Conservation (phyloP, 495 filamentous ascomycete species). For the Letharia columbiana region DNA sequence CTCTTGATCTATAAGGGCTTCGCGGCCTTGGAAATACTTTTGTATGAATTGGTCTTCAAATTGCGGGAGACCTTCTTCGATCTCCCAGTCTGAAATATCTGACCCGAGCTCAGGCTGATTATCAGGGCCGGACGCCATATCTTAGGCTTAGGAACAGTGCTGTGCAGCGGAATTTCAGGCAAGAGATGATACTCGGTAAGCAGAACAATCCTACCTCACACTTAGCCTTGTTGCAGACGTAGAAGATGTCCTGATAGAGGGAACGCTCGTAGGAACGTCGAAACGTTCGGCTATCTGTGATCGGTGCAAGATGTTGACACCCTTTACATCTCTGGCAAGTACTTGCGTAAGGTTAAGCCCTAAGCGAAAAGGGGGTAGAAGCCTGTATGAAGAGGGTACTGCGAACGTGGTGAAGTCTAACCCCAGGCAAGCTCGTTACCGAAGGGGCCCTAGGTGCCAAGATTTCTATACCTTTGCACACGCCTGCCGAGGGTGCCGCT, state of each 20-base stretch:
- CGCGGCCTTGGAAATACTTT: conserved; percentile 67
- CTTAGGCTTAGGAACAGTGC: neutral
- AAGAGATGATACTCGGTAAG: neutral
- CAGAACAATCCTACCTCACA: neutral
- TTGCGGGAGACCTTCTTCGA: conserved; percentile 44
- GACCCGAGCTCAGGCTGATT: conserved; percentile 16
- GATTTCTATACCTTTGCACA: neutral
- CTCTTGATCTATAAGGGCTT: conserved; percentile 70
- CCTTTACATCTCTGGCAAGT: neutral
- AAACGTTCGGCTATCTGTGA: neutral
- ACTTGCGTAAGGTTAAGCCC: neutral
- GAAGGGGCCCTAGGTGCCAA: no score
- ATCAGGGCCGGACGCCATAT: conserved; percentile 4
- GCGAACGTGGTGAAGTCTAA: no score
- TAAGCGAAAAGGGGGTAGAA: no score
- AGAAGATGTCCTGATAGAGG: neutral
- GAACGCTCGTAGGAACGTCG: neutral
- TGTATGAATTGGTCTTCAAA: conserved; percentile 65
- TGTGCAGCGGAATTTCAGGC: neutral
- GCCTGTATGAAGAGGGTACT: no score
- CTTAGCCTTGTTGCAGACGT: neutral
- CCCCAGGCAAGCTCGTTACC: no score
- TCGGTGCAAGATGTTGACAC: neutral
- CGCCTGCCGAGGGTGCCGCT: no score
- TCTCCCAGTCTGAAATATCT: conserved; percentile 37